These are phyloP conservation scores for Achaetomiella virescens DNA, from an alignment of 495 filamentous ascomycete genomes.

Conservation along the genomic window DNA sequence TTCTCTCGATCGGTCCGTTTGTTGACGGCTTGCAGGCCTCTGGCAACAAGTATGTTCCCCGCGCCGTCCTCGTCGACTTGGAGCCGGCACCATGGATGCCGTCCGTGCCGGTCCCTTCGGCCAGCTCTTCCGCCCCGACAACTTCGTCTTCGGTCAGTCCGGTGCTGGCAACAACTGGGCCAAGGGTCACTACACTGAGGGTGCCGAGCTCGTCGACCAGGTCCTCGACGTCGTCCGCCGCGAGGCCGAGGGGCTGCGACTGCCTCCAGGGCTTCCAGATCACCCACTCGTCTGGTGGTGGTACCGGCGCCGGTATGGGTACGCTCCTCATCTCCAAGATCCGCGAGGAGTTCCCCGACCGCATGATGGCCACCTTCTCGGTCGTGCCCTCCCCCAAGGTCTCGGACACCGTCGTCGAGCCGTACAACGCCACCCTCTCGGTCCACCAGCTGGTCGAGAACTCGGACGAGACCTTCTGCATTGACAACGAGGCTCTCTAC, in stretches of 20 bases:
- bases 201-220: conserved; percentile 97
- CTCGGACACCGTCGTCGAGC: conserved; percentile 98
- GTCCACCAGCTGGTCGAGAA: conserved; percentile 99
- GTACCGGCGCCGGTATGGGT: conserved; percentile 99
- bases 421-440: conserved; percentile 99
- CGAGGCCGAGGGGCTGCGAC: conserved; percentile 97
- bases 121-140: conserved; percentile 99
- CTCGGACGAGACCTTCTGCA: conserved; percentile 99
- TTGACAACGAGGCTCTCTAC: conserved; percentile 99
- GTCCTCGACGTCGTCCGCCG: conserved; percentile 98
- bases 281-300: conserved; percentile 99
- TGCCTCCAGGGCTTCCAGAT: conserved; percentile 99
- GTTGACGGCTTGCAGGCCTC: conserved; percentile 56
- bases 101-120: conserved; percentile 98
- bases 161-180: conserved; percentile 99
- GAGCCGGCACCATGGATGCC: conserved; percentile 98
- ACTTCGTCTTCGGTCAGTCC: conserved; percentile 99
- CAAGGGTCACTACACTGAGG: conserved; percentile 99
- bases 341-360: conserved; percentile 99
- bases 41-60: conserved; percentile 97
- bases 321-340: conserved; percentile 99
- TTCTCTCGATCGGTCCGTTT: not conserved
- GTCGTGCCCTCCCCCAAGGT: conserved; percentile 99
- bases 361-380: conserved; percentile 99
- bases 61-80: conserved; percentile 98